These are phyloP conservation scores for Falciphora oryzae DNA, from an alignment of 2,329 filamentous ascomycete genomes.

Conservation along the genomic window DNA sequence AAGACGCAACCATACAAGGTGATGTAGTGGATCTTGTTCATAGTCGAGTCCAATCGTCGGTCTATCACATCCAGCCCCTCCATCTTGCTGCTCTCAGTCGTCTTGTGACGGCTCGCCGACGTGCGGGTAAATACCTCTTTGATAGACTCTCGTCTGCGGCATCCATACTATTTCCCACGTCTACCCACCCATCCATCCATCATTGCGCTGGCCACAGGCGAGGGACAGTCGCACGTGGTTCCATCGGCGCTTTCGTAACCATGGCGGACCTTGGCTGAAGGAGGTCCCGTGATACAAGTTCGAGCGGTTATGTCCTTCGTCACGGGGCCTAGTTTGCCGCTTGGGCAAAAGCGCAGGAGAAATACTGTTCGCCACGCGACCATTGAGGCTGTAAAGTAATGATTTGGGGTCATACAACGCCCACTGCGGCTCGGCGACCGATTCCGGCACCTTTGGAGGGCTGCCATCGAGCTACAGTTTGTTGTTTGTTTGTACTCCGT, in stretches of 20 bases:
- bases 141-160: not conserved
- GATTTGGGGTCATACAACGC: not conserved
- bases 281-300: not conserved
- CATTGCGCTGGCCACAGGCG: too few species aligned
- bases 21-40: not conserved
- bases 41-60: not conserved
- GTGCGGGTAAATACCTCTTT: conserved; percentile 15
- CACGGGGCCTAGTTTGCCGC: not conserved
- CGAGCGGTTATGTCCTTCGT: not conserved
- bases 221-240: not conserved
- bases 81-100: not conserved
- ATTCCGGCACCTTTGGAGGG: not conserved
- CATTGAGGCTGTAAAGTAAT: too few species aligned
- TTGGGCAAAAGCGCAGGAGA: too few species aligned
- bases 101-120: conserved; percentile 18
- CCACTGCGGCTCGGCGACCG: not conserved
- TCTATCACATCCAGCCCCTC: not conserved
- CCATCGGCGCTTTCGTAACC: not conserved
- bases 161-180: not conserved
- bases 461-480: not conserved
- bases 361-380: not conserved
- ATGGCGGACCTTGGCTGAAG: not conserved
- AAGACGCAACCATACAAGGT: not conserved
- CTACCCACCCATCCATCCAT: not conserved
- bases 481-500: not conserved